These are phyloP conservation scores for Candida peoriensis DNA, from an alignment of 805 yeast species.

Conservation along the genomic window DNA sequence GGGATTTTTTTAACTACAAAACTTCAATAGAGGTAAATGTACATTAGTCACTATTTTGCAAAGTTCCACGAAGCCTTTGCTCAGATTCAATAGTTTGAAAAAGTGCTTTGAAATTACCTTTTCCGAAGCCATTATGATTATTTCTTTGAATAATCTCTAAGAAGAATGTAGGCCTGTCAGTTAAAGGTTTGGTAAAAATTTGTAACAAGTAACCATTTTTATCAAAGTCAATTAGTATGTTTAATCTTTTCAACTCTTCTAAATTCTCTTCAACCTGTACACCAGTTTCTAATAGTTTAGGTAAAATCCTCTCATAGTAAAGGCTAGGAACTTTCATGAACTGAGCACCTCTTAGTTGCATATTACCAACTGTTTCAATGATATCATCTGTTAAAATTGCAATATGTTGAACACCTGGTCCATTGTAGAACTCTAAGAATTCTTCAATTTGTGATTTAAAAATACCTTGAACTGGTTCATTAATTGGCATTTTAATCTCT, in stretches of 20 bases:
- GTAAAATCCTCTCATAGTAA: constrained; percentile 51
- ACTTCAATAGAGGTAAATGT: too few relatives aligned
- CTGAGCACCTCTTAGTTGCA: constrained; percentile 61
- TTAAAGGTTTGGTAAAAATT: constrained; percentile 70
- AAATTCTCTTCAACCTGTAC: constrained; percentile 49
- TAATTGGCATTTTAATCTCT: constrained; percentile 70
- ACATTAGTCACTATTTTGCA: too few relatives aligned
- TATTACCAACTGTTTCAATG: constrained; percentile 43
- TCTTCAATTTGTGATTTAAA: constrained; percentile 78
- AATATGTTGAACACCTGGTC: constrained; percentile 83
- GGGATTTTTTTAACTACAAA: too few relatives aligned
- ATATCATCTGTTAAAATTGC: constrained; percentile 66
- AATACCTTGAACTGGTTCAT: constrained; percentile 72
- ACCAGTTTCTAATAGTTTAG: constrained; percentile 39
- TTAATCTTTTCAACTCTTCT: constrained; percentile 40
- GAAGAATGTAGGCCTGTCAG: constrained; percentile 78
- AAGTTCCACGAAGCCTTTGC: constrained; percentile 66
- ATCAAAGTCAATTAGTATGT: constrained; percentile 74
- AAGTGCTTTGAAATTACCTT: constrained; percentile 79
- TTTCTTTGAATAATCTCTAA: constrained; percentile 76
- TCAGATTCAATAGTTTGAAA: constrained; percentile 80
- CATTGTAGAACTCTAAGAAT: constrained; percentile 65
- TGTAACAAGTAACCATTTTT: constrained; percentile 73
- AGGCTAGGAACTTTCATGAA: constrained; percentile 55
- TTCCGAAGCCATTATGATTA: constrained; percentile 83